Evolutionary conservation across 2,329 filamentous ascomycete genomes (phyloP).

Genomic region (Chaetomium globosum): DNA sequence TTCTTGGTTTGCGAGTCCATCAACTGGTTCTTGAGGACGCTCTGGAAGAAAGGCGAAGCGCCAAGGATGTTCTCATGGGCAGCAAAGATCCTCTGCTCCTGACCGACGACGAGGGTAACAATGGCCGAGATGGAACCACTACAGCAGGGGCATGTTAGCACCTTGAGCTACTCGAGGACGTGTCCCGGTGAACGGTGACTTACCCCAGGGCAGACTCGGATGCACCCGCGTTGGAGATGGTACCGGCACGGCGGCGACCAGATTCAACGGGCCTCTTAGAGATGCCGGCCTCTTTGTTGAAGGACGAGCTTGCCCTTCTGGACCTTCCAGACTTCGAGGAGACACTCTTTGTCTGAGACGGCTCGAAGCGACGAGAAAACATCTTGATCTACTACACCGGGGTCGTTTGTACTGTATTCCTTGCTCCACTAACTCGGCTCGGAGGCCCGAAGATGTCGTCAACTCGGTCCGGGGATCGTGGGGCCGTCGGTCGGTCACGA

Average conservation of each 20-base stretch:
- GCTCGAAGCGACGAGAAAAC: slow-evolving; percentile 54
- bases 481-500: slow-evolving; percentile 12
- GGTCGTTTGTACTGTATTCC: background rate
- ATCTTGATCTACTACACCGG: slow-evolving; percentile 42
- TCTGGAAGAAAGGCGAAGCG: slow-evolving; percentile 76
- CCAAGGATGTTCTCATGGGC: slow-evolving; percentile 85
- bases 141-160: slow-evolving; percentile 23
- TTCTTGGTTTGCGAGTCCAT: slow-evolving; percentile 66
- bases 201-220: slow-evolving; percentile 51
- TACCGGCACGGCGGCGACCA: slow-evolving; percentile 52
- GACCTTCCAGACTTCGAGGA: slow-evolving; percentile 56
- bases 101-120: slow-evolving; percentile 79
- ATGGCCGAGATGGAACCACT: slow-evolving; percentile 68
- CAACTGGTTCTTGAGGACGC: slow-evolving; percentile 64
- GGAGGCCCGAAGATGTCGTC: slow-evolving; percentile 6
- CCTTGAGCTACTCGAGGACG: background rate
- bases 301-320: slow-evolving; percentile 56
- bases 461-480: slow-evolving; percentile 13
- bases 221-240: slow-evolving; percentile 47
- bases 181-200: slow-evolving; percentile 33
- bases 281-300: slow-evolving; percentile 57
- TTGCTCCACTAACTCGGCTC: slow-evolving; percentile 16
- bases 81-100: slow-evolving; percentile 82
- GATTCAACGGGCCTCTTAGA: slow-evolving; percentile 59
- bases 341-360: slow-evolving; percentile 53